phyloP scores from a whole-genome alignment of 345 rosid species.

The Bruguiera gymnorhiza region DNA sequence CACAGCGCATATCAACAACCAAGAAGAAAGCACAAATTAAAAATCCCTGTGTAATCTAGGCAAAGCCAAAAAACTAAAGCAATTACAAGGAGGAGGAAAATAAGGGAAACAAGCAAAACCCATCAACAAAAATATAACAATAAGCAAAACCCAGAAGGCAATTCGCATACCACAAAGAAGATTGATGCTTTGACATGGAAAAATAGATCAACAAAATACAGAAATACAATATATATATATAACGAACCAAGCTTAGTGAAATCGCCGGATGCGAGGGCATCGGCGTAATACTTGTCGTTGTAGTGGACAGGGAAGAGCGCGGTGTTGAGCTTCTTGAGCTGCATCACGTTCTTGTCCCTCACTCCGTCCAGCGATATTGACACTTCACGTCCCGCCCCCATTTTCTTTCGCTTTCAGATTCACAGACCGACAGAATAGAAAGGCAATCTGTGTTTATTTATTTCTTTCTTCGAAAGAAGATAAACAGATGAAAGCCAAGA shows the following conservation, averaged over 20 bases:
- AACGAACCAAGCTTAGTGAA: slow-evolving; percentile 82
- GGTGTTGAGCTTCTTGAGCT: slow-evolving; percentile 88
- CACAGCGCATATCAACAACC: not conserved
- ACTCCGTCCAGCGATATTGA: slow-evolving; percentile 82
- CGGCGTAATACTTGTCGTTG: slow-evolving; percentile 85
- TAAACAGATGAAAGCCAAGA: too few relatives aligned
- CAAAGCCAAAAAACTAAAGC: not conserved
- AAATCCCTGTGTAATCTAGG: not conserved
- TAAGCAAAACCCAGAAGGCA: not conserved
- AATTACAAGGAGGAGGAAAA: not conserved
- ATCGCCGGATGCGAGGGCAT: slow-evolving; percentile 82
- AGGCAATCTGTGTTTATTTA: not conserved
- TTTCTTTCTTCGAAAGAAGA: too few relatives aligned
- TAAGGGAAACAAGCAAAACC: not conserved
- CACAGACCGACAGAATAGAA: not conserved
- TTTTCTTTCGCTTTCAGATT: slow-evolving; percentile 8
- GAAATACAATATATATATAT: not conserved
- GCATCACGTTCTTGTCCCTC: slow-evolving; percentile 97
- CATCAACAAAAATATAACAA: not conserved
- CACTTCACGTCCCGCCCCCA: slow-evolving; percentile 79
- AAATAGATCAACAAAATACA: not conserved
- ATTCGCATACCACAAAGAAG: not conserved
- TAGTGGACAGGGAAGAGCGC: slow-evolving; percentile 92
- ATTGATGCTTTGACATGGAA: not conserved
- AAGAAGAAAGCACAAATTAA: not conserved